These are phyloP conservation scores for Lecanicillium sp. DNA, from an alignment of 2,329 filamentous ascomycete genomes.

Conservation along the genomic window DNA sequence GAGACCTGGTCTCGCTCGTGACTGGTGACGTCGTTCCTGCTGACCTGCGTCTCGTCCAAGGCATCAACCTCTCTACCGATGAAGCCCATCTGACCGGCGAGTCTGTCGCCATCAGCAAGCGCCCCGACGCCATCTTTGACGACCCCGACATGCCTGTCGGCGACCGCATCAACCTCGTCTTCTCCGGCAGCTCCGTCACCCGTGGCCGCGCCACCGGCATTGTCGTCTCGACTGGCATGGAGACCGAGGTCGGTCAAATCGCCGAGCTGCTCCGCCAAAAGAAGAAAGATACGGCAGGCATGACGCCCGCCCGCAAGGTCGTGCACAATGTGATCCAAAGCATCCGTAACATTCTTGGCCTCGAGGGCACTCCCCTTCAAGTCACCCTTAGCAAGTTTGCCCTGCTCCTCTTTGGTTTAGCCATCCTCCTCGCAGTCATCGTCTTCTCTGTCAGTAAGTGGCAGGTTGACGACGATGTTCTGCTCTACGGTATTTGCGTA, in stretches of 20 bases:
- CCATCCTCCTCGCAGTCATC: conserved; percentile 53
- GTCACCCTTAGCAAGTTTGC: conserved; percentile 82
- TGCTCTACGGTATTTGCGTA: conserved; percentile 56
- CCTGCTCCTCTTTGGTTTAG: conserved; percentile 70
- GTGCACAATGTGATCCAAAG: conserved; percentile 38
- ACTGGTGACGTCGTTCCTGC: conserved; percentile 66
- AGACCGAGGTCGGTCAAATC: conserved; percentile 70
- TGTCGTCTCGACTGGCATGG: conserved; percentile 65
- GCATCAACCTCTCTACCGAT: conserved; percentile 70
- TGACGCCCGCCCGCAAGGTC: conserved; percentile 38
- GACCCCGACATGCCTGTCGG: conserved; percentile 54
- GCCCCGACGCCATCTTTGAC: conserved; percentile 49
- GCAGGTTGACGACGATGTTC: conserved; percentile 47
- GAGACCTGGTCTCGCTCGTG: conserved; percentile 57
- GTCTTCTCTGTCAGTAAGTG: conserved; percentile 56
- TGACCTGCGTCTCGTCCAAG: conserved; percentile 58
- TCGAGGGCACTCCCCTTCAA: conserved; percentile 76
- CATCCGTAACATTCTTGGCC: conserved; percentile 51
- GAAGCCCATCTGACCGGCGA: conserved; percentile 71
- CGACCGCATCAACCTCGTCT: conserved; percentile 65
- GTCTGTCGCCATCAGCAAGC: conserved; percentile 62
- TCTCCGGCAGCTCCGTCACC: conserved; percentile 66
- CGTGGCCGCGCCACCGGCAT: conserved; percentile 64
- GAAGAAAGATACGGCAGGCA: conserved; percentile 37
- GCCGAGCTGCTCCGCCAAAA: conserved; percentile 60